Evolutionary conservation across 371 early-diverging fungal species (phyloP), one percentile per base, ranked within the genome.

Genomic region (Rhizopus sp.): DNA sequence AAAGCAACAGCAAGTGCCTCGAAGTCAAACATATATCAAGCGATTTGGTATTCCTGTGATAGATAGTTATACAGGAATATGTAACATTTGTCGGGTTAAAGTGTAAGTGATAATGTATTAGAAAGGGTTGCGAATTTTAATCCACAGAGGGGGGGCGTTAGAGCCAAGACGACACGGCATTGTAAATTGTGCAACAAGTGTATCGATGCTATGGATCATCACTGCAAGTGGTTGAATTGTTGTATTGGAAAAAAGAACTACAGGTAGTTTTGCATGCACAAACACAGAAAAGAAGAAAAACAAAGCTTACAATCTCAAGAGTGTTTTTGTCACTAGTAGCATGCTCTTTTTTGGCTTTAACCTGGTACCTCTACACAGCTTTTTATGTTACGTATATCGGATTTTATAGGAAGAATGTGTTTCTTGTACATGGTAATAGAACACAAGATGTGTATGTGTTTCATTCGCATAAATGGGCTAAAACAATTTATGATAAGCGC

Each of bases 141-240:
- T 23, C 23, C 23, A 23, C 23, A 23, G 23, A 23, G 23, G 16
- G 17, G 5, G 30, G 12, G 30, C 16, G 9, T 5, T 44, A 73
- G 73, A 35, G 50, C 70, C 37, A 61, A 59, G 38, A 63, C 59
- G 7, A 87, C 88, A 16, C 75, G 86, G 8, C 90, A 89, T 60
- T 89, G 90, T 60, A 85, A 88, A 72, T 68, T 85, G 35, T 93
- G 94, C 77, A 92, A 92, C 79, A 91, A 91, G 60, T 94, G 94
- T 65, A 86, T 94, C 9, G 83, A 70, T 3, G 78, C 72, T 2
- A 85, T 86, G 78, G 94, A 94, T 69, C 94, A 94, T 64, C 93
- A 93, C 59, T 94, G 94, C 61, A 75, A 78, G 45, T 94, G 85
- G 80, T 69, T 94, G 10, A 88, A 88, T 57, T 85, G 85, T 6